Base-by-base conservation (phyloP, 2,329 filamentous ascomycete genomes). In the Aciculosporium take region DNA sequence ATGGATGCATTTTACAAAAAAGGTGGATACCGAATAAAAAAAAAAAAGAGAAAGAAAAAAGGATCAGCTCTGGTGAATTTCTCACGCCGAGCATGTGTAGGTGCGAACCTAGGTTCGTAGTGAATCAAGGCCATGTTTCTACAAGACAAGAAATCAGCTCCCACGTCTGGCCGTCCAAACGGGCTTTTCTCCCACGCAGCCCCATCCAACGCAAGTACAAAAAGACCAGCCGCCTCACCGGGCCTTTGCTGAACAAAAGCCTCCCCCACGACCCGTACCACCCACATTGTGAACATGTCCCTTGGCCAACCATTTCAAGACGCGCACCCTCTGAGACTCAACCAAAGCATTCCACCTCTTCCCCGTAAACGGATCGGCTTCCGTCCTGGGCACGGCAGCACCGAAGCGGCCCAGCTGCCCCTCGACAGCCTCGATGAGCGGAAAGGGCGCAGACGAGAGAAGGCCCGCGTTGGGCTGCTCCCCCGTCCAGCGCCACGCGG, bases 401-500 rank as follows among this genome's bases (percentile, higher is more conserved):
- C 18, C 7, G 12, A 15, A 9, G 5, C 12, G 7, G 2, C 29
- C 28, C 2, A 43, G 17, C 23, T 23, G 38, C 12, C 33, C 36
- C 6, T 37, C 35, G 6, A 49, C 42, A 18, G 37, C 42, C 8
- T 39, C 31, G 17, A 38, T 5, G 2, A 46, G 21, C 1, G 43
- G 48, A 2, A 44, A 21, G 0, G 38, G 15, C 9, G 37, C 29
- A 13, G 27, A 3, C 12, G 40, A 3, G 21, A 21, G 18, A 1
- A 44, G 27, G 23, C 10, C 44, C 2, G 49, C 46, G 24, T 51
- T 51, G 2, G 46, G 46, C 1, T n/a, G 43, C 4, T 1, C 9
- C 12, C 8, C 4, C 30, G 18, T 17, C 10, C 9, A 32, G 23
- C 24, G 5, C n/a, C n/a, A n/a, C 6, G 21, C 20, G 17, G 13